A percentile compares a stretch with the other conserved stretches of the same genome.
Evolutionary conservation across 768 basidiomycete species (phyloP).

Genomic region (Gloeophyllum trabeum): DNA sequence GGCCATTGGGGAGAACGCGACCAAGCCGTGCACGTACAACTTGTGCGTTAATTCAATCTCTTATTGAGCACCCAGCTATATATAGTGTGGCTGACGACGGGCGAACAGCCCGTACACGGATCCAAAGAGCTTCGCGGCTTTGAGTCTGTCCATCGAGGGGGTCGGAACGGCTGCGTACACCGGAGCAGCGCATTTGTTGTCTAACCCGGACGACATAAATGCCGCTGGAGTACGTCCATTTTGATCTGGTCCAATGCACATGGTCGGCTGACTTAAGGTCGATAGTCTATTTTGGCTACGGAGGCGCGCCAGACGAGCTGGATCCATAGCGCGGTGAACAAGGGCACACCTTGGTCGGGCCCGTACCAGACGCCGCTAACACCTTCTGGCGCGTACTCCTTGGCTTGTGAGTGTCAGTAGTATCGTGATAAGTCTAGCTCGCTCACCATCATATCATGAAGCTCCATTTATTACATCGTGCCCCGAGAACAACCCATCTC

Average conservation of each 20-base stretch:
- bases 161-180: constrained; percentile 48
- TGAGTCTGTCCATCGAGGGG: constrained; percentile 37
- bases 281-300: constrained; percentile 35
- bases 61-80: no score
- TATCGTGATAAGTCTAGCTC: constrained; percentile 3
- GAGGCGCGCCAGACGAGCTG: constrained; percentile 44
- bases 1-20: constrained; percentile 31
- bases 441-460: constrained; percentile 26
- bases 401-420: no score
- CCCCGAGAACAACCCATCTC: constrained; percentile 33
- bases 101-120: constrained; percentile 28
- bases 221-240: constrained; percentile 29
- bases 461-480: constrained; percentile 35
- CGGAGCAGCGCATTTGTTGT: constrained; percentile 36
- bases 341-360: constrained; percentile 28
- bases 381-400: no score
- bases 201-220: constrained; percentile 32
- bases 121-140: constrained; percentile 28
- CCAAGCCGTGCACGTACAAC: constrained; percentile 45
- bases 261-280: neutral
- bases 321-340: constrained; percentile 29
- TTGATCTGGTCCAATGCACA: neutral
- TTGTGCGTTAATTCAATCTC: constrained; percentile 28
- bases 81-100: no score
- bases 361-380: no score